Base-by-base conservation (phyloP, 805 yeast genomes). In the Schizosaccharomyces osmophilus region DNA sequence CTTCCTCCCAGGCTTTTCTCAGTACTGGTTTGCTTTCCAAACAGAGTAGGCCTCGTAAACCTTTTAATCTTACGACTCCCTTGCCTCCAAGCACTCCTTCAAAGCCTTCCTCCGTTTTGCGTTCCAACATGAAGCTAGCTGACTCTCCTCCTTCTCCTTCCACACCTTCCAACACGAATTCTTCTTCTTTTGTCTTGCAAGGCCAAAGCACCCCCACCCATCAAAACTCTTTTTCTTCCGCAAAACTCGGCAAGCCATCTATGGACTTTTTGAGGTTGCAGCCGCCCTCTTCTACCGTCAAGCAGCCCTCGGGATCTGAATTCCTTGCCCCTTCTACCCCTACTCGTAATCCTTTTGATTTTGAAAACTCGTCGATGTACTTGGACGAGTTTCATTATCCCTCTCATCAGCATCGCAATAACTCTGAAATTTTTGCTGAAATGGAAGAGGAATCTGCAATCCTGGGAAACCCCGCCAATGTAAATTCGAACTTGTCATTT, bases 1-100 rank as follows among this genome's bases (percentile, higher is more conserved):
- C 95, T 2, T 75, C 87, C 48, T 95, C 86, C 69, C 83, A 89
- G 0, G 95, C 93, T 17, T 87, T 87, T 70, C 77, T 80, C 69
- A 79, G 89, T 1, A 73, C 85, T 0, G 95, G 95, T 0, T 72
- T 87, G 43, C 71, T 82, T 63, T 80, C 84, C 48, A 82, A 82
- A 69, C 74, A n/a, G 5, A n/a, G 24, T 9, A n/a, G 55, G 5
- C 24, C 55, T 13, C 55, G 55, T 5, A 43, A 43, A 19, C 1
- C n/a, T 24, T 13, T 19, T 48, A 48, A 48, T 24, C 29, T n/a
- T 48, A 48, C 5, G 6, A 13, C 55, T 48, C 24, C 15, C 29
- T n/a, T n/a, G n/a, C 55, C 55, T 48, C 55, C 55, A 13, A 48
- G 55, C 29, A 48, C 55, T 48, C 55, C 55, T 48, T 48, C 55